Conservation (phyloP, 305 asterid genomes). For the Plantago lanceolata region DNA sequence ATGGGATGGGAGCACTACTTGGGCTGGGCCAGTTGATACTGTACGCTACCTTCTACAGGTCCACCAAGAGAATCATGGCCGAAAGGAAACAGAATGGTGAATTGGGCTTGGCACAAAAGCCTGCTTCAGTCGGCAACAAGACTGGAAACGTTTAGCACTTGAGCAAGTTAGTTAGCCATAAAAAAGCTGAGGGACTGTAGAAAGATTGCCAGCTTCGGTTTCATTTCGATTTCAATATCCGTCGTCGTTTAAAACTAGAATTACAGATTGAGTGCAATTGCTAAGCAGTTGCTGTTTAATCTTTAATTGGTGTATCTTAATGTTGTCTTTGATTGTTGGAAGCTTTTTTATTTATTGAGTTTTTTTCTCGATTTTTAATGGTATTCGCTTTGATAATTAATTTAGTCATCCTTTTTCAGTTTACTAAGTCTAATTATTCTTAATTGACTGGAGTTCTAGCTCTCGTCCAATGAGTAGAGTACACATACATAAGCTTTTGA, state of each 20-base stretch:
- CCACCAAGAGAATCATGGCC: slow-evolving; percentile 51
- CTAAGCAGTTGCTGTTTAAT: slow-evolving; percentile 13
- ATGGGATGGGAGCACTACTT: slow-evolving; percentile 55
- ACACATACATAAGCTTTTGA: too few relatives aligned
- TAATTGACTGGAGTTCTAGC: too few relatives aligned
- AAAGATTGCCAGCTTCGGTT: neutral
- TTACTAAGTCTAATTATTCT: too few relatives aligned
- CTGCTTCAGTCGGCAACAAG: neutral
- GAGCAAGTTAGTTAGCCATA: neutral
- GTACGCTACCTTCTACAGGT: slow-evolving; percentile 59
- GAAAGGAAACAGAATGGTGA: slow-evolving; percentile 41
- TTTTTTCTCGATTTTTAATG: too few relatives aligned
- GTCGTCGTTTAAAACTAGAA: neutral
- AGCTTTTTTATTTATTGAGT: neutral
- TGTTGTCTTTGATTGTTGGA: neutral
- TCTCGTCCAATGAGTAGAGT: too few relatives aligned
- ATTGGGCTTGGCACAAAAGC: slow-evolving; percentile 35
- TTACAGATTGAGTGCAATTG: slow-evolving; percentile 6
- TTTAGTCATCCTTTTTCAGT: too few relatives aligned
- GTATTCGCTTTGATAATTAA: too few relatives aligned
- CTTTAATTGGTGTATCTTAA: slow-evolving; percentile 1
- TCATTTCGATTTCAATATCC: neutral
- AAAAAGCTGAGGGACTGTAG: neutral
- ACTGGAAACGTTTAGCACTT: slow-evolving; percentile 3
- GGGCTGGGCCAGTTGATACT: slow-evolving; percentile 66